Base-by-base conservation (phyloP, 441 rosid species). In the Pelargonium fulgidum region DNA sequence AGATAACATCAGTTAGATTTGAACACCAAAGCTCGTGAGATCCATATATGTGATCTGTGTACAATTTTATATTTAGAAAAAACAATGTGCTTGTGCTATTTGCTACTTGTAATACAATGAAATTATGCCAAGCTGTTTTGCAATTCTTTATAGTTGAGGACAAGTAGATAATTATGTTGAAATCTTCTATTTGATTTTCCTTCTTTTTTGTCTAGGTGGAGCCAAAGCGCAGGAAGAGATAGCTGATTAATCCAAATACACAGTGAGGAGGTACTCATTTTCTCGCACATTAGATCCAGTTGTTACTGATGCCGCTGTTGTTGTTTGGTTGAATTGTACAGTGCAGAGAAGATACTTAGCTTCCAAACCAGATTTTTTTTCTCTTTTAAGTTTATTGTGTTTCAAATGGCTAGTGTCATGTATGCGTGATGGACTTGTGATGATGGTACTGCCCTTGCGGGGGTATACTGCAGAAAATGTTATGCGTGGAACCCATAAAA, bases 151-250 rank as follows among this genome's bases (percentile, higher is more conserved):
- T 39, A 39, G 42, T 39, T 7, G 42, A 39, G 42, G 42, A 39
- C 42, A 39, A 39, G 42, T 39, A 39, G 7, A 48, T 48, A 12
- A 3, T 48, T 13, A 13, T 3, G 56, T 12, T 2, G 61, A 39
- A 7, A 39, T 16, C 20, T 16, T 54, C 62, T 16, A 5, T 16
- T 54, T 50, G 16, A 50, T 36, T 29, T 42, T 41, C 19, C 73
- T 64, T 69, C 20, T 68, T 65, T 41, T 44, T 74, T 67, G 11
- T 71, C 64, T 74, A 86, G 96, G 93, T 82, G 78, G 96, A 87
- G 73, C 62, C 91, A 1, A 89, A 89, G 83, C 89, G 96, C 42
- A 82, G 91, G 66, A 89, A 86, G 81, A 83, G 88, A 78, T 85
- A 79, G 83, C 73, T 42, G 48, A 22, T 20, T n/a, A 26, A 66